Conservation (phyloP, 768 basidiomycete genomes). For the Leucocoprinus birnbaumii region DNA sequence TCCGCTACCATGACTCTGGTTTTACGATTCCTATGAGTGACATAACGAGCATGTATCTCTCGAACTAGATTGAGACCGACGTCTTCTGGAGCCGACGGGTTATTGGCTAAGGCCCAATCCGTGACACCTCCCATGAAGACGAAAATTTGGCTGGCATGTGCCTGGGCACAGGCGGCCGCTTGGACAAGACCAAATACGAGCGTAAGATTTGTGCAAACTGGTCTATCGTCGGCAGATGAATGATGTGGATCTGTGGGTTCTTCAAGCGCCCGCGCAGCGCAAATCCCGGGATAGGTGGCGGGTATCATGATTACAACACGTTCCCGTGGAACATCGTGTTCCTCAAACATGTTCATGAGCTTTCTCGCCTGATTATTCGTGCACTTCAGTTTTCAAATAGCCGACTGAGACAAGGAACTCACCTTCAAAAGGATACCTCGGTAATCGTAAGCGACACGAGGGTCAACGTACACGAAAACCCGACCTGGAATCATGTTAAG, state of each 20-base stretch:
- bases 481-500: constrained; percentile 29
- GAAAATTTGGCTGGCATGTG: constrained; percentile 29
- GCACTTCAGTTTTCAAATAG: no score
- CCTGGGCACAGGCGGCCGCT: constrained; percentile 34
- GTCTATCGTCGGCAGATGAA: neutral
- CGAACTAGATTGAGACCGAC: constrained; percentile 20
- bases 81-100: constrained; percentile 20
- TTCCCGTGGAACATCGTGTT: constrained; percentile 23
- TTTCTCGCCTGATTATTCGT: constrained; percentile 20
- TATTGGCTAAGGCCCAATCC: constrained; percentile 27
- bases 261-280: constrained; percentile 28
- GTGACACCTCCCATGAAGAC: constrained; percentile 37
- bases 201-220: constrained; percentile 34
- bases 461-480: constrained; percentile 33
- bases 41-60: constrained; percentile 24
- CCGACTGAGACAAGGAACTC: constrained; percentile 13
- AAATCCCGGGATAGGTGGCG: constrained; percentile 30
- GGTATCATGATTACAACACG: constrained; percentile 35
- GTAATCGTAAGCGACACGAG: constrained; percentile 27
- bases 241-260: constrained; percentile 8
- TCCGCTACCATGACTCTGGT: constrained; percentile 34
- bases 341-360: constrained; percentile 27
- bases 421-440: constrained; percentile 19
- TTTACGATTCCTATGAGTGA: constrained; percentile 18
- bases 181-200: constrained; percentile 32